Conservation (phyloP, 306 rosid species). For the Casuarina equisetifolia region DNA sequence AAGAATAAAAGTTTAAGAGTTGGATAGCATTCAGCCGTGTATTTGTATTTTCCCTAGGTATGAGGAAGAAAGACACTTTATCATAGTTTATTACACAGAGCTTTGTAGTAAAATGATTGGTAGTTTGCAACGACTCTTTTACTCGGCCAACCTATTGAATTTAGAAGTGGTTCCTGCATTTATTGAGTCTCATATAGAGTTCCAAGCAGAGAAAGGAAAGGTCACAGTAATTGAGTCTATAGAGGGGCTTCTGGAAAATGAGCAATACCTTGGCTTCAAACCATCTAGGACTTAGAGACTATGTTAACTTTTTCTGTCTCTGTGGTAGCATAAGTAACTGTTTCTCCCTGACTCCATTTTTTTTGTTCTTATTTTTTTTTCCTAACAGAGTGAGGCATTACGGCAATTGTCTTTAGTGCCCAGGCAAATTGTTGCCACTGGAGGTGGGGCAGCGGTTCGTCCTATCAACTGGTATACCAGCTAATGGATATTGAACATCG, state of each 20-base stretch:
- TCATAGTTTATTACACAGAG: background rate
- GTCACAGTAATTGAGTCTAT: background rate
- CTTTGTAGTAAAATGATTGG: background rate
- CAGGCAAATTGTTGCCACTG: constrained; percentile 25
- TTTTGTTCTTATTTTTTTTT: background rate
- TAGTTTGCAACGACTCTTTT: background rate
- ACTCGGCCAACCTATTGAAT: background rate
- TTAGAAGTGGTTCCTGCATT: background rate
- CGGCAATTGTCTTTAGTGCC: constrained; percentile 18
- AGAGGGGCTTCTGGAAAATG: background rate
- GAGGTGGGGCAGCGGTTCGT: constrained; percentile 30
- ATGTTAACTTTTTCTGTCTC: background rate
- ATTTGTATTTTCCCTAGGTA: background rate
- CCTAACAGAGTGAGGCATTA: constrained; percentile 24
- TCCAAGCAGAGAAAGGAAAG: background rate
- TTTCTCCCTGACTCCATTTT: background rate
- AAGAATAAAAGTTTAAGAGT: background rate
- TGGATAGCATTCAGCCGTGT: background rate
- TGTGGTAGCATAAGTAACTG: too few relatives aligned
- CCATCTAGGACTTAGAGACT: background rate
- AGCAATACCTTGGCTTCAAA: background rate
- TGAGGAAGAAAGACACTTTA: background rate
- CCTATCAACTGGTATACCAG: constrained; percentile 21
- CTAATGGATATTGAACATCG: background rate
- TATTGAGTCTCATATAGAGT: background rate